These are phyloP conservation scores for Pythium rishiriense DNA, from an alignment of 352 stramenopile genomes.

Conservation along the genomic window DNA sequence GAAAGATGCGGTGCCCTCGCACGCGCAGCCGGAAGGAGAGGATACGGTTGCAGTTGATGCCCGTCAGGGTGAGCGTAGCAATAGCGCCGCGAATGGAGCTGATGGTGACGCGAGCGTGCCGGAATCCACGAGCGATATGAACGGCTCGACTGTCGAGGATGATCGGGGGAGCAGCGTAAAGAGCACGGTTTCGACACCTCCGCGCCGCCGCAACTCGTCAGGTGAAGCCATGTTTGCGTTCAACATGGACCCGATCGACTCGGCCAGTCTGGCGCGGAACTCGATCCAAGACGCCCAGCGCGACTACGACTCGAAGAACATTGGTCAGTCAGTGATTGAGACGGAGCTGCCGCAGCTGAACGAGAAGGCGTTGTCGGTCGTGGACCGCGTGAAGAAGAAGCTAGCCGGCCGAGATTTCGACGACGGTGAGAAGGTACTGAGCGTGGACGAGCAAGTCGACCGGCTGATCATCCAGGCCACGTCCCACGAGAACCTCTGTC, in stretches of 20 bases:
- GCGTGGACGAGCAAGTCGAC: conserved; percentile 94
- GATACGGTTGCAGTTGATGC: conserved; percentile 41
- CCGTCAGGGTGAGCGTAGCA: conserved; percentile 13
- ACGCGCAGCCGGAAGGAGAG: conserved; percentile 68
- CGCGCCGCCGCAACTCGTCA: conserved; percentile 61
- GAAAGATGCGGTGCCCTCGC: conserved; percentile 77
- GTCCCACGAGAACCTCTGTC: conserved; percentile 98
- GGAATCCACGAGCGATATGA: conserved; percentile 26
- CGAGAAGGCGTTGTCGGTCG: conserved; percentile 94
- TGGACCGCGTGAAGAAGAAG: conserved; percentile 99
- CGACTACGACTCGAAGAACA: conserved; percentile 55
- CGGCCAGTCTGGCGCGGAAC: conserved; percentile 52
- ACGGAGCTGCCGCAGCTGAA: conserved; percentile 81
- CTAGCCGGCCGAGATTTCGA: conserved; percentile 98
- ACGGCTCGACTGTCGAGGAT: conserved; percentile 20
- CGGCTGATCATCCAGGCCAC: conserved; percentile 98
- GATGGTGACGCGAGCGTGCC: neutral
- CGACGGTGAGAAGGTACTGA: conserved; percentile 76
- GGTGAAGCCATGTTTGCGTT: conserved; percentile 69
- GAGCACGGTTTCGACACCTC: conserved; percentile 56
- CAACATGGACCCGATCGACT: conserved; percentile 62
- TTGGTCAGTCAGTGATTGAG: conserved; percentile 55
- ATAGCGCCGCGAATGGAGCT: conserved; percentile 1
- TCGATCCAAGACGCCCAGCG: conserved; percentile 63
- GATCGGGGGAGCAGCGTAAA: conserved; percentile 62